A percentile compares a stretch with the other conserved stretches of the same genome.
Conservation (phyloP, 495 filamentous ascomycete species). For the Friedmanniomyces endolithicus region DNA sequence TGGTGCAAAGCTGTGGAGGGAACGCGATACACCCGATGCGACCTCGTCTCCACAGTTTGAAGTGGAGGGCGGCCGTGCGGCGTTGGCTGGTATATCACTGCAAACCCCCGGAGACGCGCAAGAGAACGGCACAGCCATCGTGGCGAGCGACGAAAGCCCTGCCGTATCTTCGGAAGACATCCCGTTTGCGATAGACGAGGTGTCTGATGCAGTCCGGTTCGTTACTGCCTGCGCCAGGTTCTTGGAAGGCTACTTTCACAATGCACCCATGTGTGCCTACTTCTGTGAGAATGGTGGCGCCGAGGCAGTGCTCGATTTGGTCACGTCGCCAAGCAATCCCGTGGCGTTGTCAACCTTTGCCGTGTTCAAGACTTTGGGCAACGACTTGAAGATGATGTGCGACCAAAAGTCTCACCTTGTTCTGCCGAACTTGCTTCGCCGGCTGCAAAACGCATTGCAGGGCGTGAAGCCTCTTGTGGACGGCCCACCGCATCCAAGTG, state of each 20-base stretch:
- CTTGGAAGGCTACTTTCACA: slow-evolving; percentile 63
- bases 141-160: not conserved
- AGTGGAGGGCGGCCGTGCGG: slow-evolving; percentile 38
- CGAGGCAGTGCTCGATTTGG: slow-evolving; percentile 73
- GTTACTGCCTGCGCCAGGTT: slow-evolving; percentile 36
- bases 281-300: slow-evolving; percentile 71
- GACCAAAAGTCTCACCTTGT: slow-evolving; percentile 75
- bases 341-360: slow-evolving; percentile 58
- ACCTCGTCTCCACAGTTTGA: slow-evolving; percentile 32
- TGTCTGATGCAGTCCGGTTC: slow-evolving; percentile 5
- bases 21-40: slow-evolving; percentile 20
- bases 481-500: slow-evolving; percentile 32
- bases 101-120: not conserved
- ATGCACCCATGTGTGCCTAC: slow-evolving; percentile 56
- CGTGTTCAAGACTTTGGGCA: slow-evolving; percentile 52
- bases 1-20: slow-evolving; percentile 69
- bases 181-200: slow-evolving; percentile 15
- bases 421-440: slow-evolving; percentile 63
- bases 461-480: slow-evolving; percentile 52
- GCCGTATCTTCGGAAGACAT: too few relatives aligned
- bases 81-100: slow-evolving; percentile 7
- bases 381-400: slow-evolving; percentile 64
- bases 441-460: slow-evolving; percentile 56
- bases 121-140: not conserved
- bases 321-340: slow-evolving; percentile 62